Conservation (phyloP, 139 green algal genomes). For the Picochlorum sp. region DNA sequence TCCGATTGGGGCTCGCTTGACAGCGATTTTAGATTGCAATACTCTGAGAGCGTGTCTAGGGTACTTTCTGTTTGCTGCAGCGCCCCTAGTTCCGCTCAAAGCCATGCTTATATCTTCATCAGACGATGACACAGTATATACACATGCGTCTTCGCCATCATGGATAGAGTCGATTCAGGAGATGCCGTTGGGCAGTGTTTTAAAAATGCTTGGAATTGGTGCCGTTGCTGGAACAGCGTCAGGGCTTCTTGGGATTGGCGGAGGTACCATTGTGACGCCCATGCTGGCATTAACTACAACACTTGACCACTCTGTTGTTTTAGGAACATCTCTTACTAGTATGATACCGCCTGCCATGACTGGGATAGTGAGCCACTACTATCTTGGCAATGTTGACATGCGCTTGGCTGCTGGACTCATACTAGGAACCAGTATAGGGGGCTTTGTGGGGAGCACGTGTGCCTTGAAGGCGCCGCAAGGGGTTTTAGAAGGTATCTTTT, state of each 20-base stretch:
- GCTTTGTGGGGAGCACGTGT: conserved; percentile 33
- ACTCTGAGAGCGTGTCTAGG: conserved; percentile 36
- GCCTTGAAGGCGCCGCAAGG: conserved; percentile 42
- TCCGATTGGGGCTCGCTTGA: conserved; percentile 46
- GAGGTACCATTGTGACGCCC: conserved; percentile 47
- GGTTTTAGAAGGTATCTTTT: conserved; percentile 50
- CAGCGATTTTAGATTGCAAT: conserved; percentile 36
- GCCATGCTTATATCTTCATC: too few species aligned
- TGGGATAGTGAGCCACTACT: conserved; percentile 45
- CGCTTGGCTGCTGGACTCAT: conserved; percentile 46
- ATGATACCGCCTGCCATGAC: conserved; percentile 52
- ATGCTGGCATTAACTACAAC: conserved; percentile 31
- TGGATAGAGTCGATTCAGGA: neutral
- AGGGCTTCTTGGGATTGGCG: conserved; percentile 62
- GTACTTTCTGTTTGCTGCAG: conserved; percentile 56
- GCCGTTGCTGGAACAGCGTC: conserved; percentile 49
- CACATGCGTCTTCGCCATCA: neutral
- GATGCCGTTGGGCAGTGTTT: conserved; percentile 13
- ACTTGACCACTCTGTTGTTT: conserved; percentile 26
- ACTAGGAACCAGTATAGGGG: conserved; percentile 47
- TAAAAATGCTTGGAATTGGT: conserved; percentile 35
- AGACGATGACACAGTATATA: neutral
- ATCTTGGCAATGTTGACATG: conserved; percentile 68
- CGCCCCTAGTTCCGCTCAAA: conserved; percentile 59
- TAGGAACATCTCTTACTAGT: conserved; percentile 53